Conservation (phyloP, 106 monocot species). For the Alisma plantagoaquatica region DNA sequence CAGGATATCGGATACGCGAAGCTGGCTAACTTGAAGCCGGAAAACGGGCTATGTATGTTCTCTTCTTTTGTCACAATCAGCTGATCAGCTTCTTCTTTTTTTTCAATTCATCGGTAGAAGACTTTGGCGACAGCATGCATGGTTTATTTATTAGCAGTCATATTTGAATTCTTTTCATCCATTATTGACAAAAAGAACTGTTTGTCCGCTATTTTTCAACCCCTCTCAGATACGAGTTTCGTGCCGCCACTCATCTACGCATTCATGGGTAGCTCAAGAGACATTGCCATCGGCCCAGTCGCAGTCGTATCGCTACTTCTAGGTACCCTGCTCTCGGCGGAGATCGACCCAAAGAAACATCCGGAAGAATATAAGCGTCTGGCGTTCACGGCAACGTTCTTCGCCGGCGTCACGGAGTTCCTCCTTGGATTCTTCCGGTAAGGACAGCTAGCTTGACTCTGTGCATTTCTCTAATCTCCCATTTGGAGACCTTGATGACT, state of each 20-base stretch:
- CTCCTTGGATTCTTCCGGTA: conserved; percentile 73
- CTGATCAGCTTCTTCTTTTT: background rate
- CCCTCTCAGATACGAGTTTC: conserved; percentile 62
- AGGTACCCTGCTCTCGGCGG: conserved; percentile 36
- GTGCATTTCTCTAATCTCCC: background rate
- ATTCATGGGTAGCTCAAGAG: conserved; percentile 60
- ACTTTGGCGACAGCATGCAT: no score
- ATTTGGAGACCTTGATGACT: no score
- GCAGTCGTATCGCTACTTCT: conserved; percentile 53
- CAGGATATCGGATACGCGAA: conserved; percentile 65
- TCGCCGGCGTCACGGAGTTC: conserved; percentile 64
- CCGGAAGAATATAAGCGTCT: conserved; percentile 31
- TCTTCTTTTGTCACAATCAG: no score
- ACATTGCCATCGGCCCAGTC: conserved; percentile 63
- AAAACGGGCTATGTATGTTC: conserved; percentile 54
- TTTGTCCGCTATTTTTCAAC: no score
- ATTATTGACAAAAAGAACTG: no score
- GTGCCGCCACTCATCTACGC: conserved; percentile 58
- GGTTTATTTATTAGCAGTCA: no score
- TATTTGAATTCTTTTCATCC: no score
- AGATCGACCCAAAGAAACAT: conserved; percentile 34
- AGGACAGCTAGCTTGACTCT: background rate
- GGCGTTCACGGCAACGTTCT: conserved; percentile 61
- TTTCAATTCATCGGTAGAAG: no score
- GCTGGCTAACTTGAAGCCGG: conserved; percentile 39